Conservation (phyloP, 176 grass and related monocot genomes). For the Juncus effusus region DNA sequence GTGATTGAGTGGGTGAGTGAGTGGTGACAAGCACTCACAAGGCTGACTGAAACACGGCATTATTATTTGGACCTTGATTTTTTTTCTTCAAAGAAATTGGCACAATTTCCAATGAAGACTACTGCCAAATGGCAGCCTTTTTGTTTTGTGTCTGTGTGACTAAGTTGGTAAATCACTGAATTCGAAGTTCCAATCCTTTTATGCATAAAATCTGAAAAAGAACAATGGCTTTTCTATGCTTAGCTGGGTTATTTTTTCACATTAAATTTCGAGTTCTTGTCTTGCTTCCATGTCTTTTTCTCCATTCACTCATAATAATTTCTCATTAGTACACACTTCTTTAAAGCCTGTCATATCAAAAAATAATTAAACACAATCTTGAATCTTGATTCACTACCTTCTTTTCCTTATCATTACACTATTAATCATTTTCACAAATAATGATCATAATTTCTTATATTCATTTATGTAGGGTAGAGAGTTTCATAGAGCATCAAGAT, state of each 20-base stretch:
- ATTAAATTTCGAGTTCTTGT: constrained; percentile 1
- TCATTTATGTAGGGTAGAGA: constrained; percentile 55
- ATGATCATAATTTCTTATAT: not conserved
- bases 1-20: constrained; percentile 23
- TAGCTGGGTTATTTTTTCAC: too few relatives aligned
- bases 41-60: constrained; percentile 6
- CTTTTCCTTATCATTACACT: too few relatives aligned
- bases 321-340: constrained; percentile 3
- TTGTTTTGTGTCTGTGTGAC: constrained; percentile 15
- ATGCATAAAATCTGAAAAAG: constrained; percentile 6
- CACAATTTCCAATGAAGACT: constrained; percentile 27
- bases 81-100: constrained; percentile 26
- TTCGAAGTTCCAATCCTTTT: constrained; percentile 21
- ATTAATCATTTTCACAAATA: too few relatives aligned
- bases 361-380: too few relatives aligned
- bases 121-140: constrained; percentile 27
- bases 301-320: not conserved
- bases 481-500: constrained; percentile 99
- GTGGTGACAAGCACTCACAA: constrained; percentile 15
- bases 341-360: not conserved
- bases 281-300: constrained; percentile 10
- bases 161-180: constrained; percentile 1
- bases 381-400: too few relatives aligned
- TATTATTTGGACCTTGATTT: not conserved
- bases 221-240: too few relatives aligned